Percentiles rank a stretch among this genome's conserved stretches.
phyloP scores from a whole-genome alignment of 352 stramenopile species.

The Globisporangium rhizosaccharum region DNA sequence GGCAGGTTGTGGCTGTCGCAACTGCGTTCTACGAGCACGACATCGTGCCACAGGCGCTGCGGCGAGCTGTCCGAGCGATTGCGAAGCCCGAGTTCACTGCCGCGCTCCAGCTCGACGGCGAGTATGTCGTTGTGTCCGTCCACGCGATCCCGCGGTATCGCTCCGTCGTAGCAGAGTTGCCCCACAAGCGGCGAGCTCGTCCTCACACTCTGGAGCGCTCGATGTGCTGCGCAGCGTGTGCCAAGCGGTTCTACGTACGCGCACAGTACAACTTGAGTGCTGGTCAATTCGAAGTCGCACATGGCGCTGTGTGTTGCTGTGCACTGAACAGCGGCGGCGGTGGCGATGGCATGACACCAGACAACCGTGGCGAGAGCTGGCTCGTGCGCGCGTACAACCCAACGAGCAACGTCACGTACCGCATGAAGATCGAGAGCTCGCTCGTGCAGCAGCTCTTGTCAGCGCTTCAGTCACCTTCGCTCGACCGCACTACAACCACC shows the following conservation, averaged over 20 bases:
- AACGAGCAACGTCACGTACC: constrained; percentile 42
- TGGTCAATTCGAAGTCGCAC: constrained; percentile 25
- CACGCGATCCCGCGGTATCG: constrained; percentile 29
- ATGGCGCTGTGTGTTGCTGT: constrained; percentile 41
- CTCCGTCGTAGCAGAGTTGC: background rate
- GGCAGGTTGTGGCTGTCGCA: constrained; percentile 20
- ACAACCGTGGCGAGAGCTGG: constrained; percentile 24
- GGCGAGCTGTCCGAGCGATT: constrained; percentile 25
- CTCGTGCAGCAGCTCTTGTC: constrained; percentile 39
- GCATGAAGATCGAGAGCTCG: constrained; percentile 35
- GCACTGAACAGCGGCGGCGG: constrained; percentile 21
- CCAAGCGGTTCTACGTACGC: constrained; percentile 39
- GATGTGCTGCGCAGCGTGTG: constrained; percentile 43
- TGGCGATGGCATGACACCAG: constrained; percentile 2
- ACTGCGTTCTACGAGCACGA: constrained; percentile 26
- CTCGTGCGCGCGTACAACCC: constrained; percentile 68
- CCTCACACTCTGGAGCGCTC: constrained; percentile 2
- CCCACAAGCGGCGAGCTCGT: background rate
- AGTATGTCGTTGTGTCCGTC: constrained; percentile 53
- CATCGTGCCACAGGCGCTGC: constrained; percentile 25
- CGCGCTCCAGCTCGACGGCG: constrained; percentile 46
- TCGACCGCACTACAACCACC: background rate
- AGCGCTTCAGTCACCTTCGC: constrained; percentile 1
- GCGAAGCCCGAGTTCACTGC: constrained; percentile 33
- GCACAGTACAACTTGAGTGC: constrained; percentile 17